These are phyloP conservation scores for Yamadazyma scolyti DNA, from an alignment of 805 yeast genomes.

Conservation along the genomic window DNA sequence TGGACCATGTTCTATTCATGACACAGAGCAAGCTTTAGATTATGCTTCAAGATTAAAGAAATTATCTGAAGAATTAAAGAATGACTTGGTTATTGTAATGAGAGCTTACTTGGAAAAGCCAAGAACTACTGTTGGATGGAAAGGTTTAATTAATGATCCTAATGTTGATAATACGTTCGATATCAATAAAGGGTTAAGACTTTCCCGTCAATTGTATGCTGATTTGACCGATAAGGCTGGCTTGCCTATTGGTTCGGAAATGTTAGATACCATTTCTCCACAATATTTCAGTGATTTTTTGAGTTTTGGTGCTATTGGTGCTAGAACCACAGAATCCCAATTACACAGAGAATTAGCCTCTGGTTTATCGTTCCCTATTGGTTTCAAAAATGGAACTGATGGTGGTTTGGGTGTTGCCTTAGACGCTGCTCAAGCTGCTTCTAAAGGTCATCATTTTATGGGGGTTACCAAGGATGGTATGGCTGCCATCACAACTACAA, in stretches of 20 bases:
- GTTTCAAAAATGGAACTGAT: conserved; percentile 97
- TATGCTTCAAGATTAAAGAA: conserved; percentile 67
- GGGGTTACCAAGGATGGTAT: conserved; percentile 95
- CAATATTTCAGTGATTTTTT: conserved; percentile 90
- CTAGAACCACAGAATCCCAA: conserved; percentile 98
- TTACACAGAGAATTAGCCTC: conserved; percentile 96
- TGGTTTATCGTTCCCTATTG: conserved; percentile 95
- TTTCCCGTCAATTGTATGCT: conserved; percentile 82
- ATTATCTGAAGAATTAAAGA: conserved; percentile 58
- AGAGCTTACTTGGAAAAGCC: conserved; percentile 98
- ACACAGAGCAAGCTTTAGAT: conserved; percentile 86
- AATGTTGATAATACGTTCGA: conserved; percentile 90
- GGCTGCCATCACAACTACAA: conserved; percentile 93
- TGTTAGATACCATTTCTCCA: conserved; percentile 97
- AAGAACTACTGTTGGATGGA: conserved; percentile 99
- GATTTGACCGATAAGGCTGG: conserved; percentile 62
- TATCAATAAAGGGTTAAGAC: conserved; percentile 90
- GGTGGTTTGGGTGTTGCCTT: conserved; percentile 92
- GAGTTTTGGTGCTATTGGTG: conserved; percentile 97
- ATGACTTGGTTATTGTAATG: conserved; percentile 85
- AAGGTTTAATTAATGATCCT: conserved; percentile 96
- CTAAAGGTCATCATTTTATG: conserved; percentile 90
- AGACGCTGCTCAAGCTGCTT: conserved; percentile 90
- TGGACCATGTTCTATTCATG: conserved; percentile 98
- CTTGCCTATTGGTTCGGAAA: conserved; percentile 93